A percentile compares a stretch with the other conserved stretches of the same genome.
These are phyloP conservation scores for Coniochaeta sp. DNA, from an alignment of 2,329 filamentous ascomycete genomes.

Conservation along the genomic window DNA sequence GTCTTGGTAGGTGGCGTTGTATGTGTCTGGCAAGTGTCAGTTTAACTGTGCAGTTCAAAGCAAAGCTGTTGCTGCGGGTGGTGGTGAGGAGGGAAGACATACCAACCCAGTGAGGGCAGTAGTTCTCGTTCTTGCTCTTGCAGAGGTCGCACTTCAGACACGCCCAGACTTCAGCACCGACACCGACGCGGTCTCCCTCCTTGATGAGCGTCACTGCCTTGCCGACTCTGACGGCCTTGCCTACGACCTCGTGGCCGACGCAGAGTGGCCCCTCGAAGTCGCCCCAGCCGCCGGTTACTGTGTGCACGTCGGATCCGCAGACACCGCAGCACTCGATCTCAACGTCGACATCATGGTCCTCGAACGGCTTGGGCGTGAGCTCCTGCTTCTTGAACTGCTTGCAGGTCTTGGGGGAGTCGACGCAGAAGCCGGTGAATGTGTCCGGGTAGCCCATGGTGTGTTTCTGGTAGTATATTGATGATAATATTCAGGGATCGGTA, in stretches of 20 bases:
- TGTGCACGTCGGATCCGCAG: constrained; percentile 54
- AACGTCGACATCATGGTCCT: constrained; percentile 60
- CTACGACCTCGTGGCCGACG: constrained; percentile 50
- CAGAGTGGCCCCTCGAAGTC: constrained; percentile 35
- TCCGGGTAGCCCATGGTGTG: constrained; percentile 34
- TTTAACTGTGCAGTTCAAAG: neutral
- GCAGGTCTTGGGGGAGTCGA: constrained; percentile 33
- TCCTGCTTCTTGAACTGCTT: constrained; percentile 28
- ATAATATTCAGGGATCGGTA: too few relatives aligned
- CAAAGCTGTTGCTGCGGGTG: neutral
- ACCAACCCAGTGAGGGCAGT: constrained; percentile 36
- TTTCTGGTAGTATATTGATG: too few relatives aligned
- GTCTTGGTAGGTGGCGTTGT: constrained; percentile 45
- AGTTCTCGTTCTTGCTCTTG: constrained; percentile 41
- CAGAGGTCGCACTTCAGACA: constrained; percentile 44
- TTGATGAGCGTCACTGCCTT: constrained; percentile 37
- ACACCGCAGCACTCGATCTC: constrained; percentile 62
- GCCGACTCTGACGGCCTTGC: constrained; percentile 36
- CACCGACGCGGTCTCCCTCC: constrained; percentile 56
- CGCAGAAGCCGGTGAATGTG: constrained; percentile 33
- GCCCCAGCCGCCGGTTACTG: constrained; percentile 48
- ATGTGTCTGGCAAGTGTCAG: constrained; percentile 35
- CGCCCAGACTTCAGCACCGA: constrained; percentile 52
- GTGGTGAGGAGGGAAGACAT: constrained; percentile 6
- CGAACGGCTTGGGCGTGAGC: constrained; percentile 29